These are phyloP conservation scores for Epicoccum nigrum DNA, from an alignment of 2,329 filamentous ascomycete genomes.

Conservation along the genomic window DNA sequence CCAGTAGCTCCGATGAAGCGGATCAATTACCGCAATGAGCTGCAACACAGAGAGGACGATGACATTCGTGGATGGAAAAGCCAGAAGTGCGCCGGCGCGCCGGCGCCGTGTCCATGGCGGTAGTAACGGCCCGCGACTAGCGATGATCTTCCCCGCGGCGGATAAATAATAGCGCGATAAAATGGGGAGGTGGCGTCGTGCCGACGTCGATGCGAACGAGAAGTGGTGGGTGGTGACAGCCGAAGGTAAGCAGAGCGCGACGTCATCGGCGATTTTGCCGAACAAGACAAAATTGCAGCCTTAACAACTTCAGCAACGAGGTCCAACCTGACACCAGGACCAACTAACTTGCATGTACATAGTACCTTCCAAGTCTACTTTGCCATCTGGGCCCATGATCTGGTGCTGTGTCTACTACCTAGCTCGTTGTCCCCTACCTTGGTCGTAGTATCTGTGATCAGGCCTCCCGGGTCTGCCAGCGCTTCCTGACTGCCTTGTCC, in stretches of 20 bases:
- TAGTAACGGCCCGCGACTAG: neutral
- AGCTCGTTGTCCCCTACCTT: no score
- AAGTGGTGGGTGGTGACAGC: neutral
- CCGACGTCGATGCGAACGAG: neutral
- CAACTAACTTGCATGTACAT: no score
- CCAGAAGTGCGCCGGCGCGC: no score
- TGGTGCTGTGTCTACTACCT: no score
- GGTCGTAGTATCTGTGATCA: neutral
- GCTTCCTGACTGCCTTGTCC: neutral
- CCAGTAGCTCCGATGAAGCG: neutral
- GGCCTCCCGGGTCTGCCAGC: neutral
- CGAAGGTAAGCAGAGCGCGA: neutral
- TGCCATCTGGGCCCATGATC: no score
- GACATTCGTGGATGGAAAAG: neutral
- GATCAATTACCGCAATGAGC: neutral
- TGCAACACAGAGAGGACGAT: no score
- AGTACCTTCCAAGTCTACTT: no score
- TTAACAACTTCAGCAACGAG: no score
- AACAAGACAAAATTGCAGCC: no score
- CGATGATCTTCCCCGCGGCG: conserved; percentile 11
- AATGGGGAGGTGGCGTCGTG: neutral
- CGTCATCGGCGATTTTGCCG: conserved; percentile 6
- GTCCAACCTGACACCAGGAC: no score
- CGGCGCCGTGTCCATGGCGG: no score
- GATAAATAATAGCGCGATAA: conserved; percentile 10